A percentile compares a stretch with the other conserved stretches of the same genome.
These are phyloP conservation scores for Stramenopiles sp. DNA, from an alignment of 352 stramenopile genomes.

Conservation along the genomic window DNA sequence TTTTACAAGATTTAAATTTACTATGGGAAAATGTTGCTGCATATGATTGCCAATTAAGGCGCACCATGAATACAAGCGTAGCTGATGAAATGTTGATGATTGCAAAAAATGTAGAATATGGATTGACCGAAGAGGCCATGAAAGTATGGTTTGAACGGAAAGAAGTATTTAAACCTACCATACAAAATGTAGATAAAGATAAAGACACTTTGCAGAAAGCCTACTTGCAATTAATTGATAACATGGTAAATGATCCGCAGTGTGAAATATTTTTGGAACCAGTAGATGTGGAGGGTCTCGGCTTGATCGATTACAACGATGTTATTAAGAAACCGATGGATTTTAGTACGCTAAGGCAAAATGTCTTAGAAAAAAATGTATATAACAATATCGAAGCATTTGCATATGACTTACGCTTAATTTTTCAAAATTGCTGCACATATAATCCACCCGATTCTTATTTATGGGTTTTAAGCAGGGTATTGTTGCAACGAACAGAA, in stretches of 20 bases:
- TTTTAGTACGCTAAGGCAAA: conserved; percentile 19
- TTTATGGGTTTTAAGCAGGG: background rate
- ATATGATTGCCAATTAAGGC: background rate
- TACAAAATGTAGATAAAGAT: background rate
- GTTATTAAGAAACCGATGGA: conserved; percentile 22
- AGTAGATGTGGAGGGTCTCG: conserved; percentile 18
- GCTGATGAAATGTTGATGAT: background rate
- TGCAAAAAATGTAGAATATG: background rate
- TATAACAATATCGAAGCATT: conserved; percentile 15
- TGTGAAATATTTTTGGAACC: conserved; percentile 14
- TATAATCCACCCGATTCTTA: background rate
- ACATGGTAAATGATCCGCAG: background rate
- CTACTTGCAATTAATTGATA: background rate
- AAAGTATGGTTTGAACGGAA: background rate
- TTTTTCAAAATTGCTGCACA: background rate
- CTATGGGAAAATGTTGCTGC: background rate
- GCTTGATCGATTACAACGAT: conserved; percentile 17
- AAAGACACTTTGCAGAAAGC: background rate
- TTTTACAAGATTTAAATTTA: background rate
- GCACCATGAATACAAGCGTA: background rate
- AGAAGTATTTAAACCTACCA: background rate
- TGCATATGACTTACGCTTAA: conserved; percentile 14
- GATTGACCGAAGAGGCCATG: background rate
- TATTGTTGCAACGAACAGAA: background rate
- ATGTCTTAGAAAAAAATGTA: conserved; percentile 8